These are phyloP conservation scores for Candida cerambycidarum DNA, from an alignment of 805 yeast species.

Conservation along the genomic window DNA sequence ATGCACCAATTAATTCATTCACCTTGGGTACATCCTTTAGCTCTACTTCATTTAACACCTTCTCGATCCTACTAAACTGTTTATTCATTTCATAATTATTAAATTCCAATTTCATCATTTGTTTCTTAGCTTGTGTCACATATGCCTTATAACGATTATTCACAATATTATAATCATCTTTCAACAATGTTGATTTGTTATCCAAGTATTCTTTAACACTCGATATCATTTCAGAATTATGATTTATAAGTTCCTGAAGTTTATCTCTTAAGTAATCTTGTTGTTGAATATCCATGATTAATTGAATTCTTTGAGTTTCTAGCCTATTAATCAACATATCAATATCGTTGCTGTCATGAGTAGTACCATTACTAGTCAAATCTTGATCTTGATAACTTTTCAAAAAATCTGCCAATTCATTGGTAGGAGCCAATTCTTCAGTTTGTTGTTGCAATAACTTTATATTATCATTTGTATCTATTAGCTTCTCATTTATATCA, in stretches of 20 bases:
- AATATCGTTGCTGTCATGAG: neutral
- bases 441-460: conserved; percentile 19
- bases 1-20: conserved; percentile 6
- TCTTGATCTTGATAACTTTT: conserved; percentile 6
- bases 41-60: conserved; percentile 5
- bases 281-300: conserved; percentile 40
- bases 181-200: conserved; percentile 17
- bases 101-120: conserved; percentile 5
- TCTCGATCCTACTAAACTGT: conserved; percentile 6
- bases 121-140: conserved; percentile 7
- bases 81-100: conserved; percentile 13
- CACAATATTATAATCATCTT: conserved; percentile 13
- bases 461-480: conserved; percentile 17
- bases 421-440: conserved; percentile 19
- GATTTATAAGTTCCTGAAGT: conserved; percentile 31
- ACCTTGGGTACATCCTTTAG: conserved; percentile 2
- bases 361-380: conserved; percentile 7
- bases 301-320: conserved; percentile 28
- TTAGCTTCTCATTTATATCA: conserved; percentile 5
- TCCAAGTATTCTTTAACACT: conserved; percentile 32
- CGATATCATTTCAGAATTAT: conserved; percentile 32
- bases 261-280: conserved; percentile 34
- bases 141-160: conserved; percentile 9
- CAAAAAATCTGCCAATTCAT: conserved; percentile 11
- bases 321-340: conserved; percentile 15